Evolutionary conservation across 805 yeast species (phyloP).

Genomic region (Wickerhamomyces alni): DNA sequence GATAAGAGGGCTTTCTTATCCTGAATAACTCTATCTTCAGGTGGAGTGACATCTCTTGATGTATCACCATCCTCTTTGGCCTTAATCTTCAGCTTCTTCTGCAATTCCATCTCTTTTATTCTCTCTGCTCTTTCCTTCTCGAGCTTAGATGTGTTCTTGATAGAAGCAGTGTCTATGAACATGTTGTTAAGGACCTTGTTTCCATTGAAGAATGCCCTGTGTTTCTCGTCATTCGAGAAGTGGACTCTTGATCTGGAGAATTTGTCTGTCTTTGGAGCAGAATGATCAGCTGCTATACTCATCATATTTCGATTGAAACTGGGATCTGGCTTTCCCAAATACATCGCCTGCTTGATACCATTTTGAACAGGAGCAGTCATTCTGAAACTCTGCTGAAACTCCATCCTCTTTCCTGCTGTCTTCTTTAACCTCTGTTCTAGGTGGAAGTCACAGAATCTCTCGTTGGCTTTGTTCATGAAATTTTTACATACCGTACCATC

Average conservation of each 20-base stretch:
- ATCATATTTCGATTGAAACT: conserved; percentile 21
- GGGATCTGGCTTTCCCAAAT: conserved; percentile 27
- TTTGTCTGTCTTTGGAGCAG: conserved; percentile 20
- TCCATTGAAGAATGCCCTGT: conserved; percentile 46
- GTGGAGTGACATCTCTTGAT: conserved; percentile 22
- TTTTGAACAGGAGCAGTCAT: conserved; percentile 48
- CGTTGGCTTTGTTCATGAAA: conserved; percentile 49
- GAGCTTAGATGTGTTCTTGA: conserved; percentile 30
- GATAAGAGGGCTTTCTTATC: conserved; percentile 25
- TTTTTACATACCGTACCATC: conserved; percentile 50
- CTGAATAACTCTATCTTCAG: conserved; percentile 18
- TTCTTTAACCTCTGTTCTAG: conserved; percentile 48
- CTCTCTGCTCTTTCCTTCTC: conserved; percentile 30
- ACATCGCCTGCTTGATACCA: conserved; percentile 37
- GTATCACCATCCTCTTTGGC: conserved; percentile 23
- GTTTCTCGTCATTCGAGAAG: conserved; percentile 37
- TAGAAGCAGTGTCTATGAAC: conserved; percentile 4
- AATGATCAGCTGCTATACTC: conserved; percentile 20
- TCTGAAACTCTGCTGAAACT: conserved; percentile 57
- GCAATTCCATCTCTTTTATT: conserved; percentile 6
- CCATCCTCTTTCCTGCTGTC: conserved; percentile 62
- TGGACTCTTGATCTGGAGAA: conserved; percentile 20
- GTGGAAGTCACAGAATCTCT: conserved; percentile 68
- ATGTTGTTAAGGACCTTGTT: conserved; percentile 28
- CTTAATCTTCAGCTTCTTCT: conserved; percentile 2